These are phyloP conservation scores for Globisporangium splendens DNA, from an alignment of 352 stramenopile species.

Conservation along the genomic window DNA sequence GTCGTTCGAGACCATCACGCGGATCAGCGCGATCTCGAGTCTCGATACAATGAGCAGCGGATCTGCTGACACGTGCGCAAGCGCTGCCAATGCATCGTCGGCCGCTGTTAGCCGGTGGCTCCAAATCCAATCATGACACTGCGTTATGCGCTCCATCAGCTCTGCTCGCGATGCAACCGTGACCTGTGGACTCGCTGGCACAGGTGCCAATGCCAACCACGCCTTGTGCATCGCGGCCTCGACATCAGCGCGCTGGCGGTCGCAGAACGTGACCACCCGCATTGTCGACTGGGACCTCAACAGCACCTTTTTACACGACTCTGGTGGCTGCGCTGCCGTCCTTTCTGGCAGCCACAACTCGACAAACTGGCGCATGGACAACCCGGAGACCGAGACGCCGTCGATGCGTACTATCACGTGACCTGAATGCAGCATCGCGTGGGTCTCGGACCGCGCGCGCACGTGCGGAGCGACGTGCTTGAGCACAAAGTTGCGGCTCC, in stretches of 20 bases:
- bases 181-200: not conserved
- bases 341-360: conserved; percentile 22
- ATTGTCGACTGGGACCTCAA: not conserved
- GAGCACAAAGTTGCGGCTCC: conserved; percentile 39
- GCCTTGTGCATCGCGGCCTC: conserved; percentile 32
- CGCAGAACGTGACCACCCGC: conserved; percentile 19
- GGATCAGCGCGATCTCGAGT: conserved; percentile 28
- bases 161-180: not conserved
- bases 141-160: conserved; percentile 15
- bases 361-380: conserved; percentile 29
- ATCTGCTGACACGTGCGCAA: conserved; percentile 17
- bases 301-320: not conserved
- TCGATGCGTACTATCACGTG: conserved; percentile 37
- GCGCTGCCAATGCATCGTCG: conserved; percentile 3
- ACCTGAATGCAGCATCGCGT: conserved; percentile 21
- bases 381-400: conserved; percentile 11
- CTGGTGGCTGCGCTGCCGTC: not conserved
- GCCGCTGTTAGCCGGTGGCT: conserved; percentile 22
- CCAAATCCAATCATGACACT: conserved; percentile 28
- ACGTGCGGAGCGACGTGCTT: conserved; percentile 18
- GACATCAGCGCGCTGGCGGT: conserved; percentile 31
- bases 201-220: not conserved
- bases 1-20: conserved; percentile 40
- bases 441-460: conserved; percentile 12
- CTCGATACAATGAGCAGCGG: conserved; percentile 21